Conservation (phyloP, 345 rosid species). For the Sonneratia caseolaris region DNA sequence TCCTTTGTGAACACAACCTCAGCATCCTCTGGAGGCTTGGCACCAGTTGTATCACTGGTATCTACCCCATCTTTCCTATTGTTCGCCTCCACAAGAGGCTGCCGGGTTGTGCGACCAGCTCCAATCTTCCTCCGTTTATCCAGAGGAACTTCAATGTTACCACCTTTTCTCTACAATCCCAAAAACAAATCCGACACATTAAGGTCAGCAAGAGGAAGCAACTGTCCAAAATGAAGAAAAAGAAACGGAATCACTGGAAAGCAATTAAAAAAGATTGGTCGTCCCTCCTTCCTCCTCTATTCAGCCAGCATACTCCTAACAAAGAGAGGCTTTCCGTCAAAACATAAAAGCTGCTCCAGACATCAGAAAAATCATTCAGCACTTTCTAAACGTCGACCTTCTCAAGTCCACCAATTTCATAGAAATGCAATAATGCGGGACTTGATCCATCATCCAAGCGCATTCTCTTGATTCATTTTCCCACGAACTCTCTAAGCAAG, state of each 20-base stretch:
- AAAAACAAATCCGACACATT: not conserved
- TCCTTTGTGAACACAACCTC: slow-evolving; percentile 58
- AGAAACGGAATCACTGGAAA: no score
- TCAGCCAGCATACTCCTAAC: no score
- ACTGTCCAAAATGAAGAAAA: not conserved
- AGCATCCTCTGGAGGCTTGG: slow-evolving; percentile 32
- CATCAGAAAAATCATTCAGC: not conserved
- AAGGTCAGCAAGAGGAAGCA: not conserved
- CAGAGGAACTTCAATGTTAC: slow-evolving; percentile 33
- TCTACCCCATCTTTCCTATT: slow-evolving; percentile 34
- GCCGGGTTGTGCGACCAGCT: slow-evolving; percentile 29
- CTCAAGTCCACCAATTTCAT: not conserved
- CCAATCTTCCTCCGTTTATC: slow-evolving; percentile 62
- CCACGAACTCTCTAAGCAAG: not conserved
- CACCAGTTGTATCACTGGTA: slow-evolving; percentile 26
- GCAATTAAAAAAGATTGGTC: no score
- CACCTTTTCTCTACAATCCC: slow-evolving; percentile 42
- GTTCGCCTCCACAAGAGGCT: slow-evolving; percentile 40
- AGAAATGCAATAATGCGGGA: not conserved
- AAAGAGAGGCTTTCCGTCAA: not conserved
- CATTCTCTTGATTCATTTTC: not conserved
- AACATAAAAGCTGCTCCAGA: not conserved
- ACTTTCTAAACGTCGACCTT: not conserved
- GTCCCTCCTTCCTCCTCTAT: not conserved
- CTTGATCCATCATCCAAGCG: not conserved